Conservation (phyloP, 352 stramenopile species). For the Phytophthora citricola region DNA sequence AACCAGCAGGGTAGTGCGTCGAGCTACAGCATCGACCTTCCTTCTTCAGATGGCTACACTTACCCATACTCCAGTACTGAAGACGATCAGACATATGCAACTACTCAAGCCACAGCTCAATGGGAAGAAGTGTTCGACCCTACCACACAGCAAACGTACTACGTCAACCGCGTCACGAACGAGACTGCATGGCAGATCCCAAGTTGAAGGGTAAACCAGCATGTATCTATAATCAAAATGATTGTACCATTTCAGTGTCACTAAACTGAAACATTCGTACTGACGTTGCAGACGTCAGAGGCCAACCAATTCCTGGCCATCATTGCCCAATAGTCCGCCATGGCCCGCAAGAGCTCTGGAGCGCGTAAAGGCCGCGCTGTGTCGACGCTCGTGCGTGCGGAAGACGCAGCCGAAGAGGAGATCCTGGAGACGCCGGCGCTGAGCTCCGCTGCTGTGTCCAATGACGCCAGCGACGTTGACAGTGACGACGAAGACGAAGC, state of each 20-base stretch:
- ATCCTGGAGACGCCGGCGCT: conserved; percentile 86
- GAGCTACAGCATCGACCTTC: conserved; percentile 20
- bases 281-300: conserved; percentile 15
- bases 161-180: conserved; percentile 67
- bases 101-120: background rate
- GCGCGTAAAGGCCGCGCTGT: conserved; percentile 45
- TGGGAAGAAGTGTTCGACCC: conserved; percentile 82
- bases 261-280: conserved; percentile 6
- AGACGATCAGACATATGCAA: background rate
- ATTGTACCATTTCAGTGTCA: background rate
- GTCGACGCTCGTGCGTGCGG: conserved; percentile 69
- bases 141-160: conserved; percentile 57
- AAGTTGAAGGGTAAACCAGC: conserved; percentile 10
- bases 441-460: conserved; percentile 39
- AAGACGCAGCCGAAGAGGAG: conserved; percentile 80
- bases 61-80: background rate
- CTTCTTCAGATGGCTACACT: background rate
- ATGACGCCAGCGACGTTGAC: conserved; percentile 30
- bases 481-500: conserved; percentile 58
- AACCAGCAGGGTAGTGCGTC: background rate
- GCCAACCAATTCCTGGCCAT: conserved; percentile 24
- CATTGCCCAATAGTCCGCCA: conserved; percentile 29
- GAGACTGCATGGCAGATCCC: conserved; percentile 64
- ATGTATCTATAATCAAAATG: too few relatives aligned
- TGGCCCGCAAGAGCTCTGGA: conserved; percentile 53